A percentile compares a stretch with the other conserved stretches of the same genome.
Evolutionary conservation across 78 protist genomes (phyloP).

Genomic region (Protostelium mycophagum): DNA sequence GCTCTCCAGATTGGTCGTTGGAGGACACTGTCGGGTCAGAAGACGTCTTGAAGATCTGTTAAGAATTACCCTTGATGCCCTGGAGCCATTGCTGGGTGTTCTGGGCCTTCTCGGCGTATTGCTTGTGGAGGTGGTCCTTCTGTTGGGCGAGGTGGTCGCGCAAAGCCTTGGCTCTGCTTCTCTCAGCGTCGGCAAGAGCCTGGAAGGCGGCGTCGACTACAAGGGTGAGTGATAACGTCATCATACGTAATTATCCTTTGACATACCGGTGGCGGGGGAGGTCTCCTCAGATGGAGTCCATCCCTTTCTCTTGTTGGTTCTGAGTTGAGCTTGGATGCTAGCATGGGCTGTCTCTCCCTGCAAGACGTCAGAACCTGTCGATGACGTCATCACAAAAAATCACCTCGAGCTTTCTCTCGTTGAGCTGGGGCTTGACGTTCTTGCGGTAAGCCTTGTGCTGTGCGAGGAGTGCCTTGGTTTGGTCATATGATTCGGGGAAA

Average conservation of each 20-base stretch:
- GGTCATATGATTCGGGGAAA: neutral
- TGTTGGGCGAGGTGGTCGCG: neutral
- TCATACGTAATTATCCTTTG: neutral
- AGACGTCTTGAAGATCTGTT: no score
- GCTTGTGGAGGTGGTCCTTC: neutral
- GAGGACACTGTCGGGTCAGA: neutral
- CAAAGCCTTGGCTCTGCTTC: neutral
- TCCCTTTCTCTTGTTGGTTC: slow-evolving; percentile 44
- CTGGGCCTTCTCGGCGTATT: neutral
- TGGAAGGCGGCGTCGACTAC: neutral
- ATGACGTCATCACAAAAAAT: neutral
- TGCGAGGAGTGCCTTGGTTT: neutral
- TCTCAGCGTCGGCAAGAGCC: neutral
- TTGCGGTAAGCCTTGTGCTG: neutral
- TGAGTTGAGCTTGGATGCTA: slow-evolving; percentile 39
- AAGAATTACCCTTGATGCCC: neutral
- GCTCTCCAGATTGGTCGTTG: slow-evolving; percentile 5
- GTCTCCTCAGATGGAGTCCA: slow-evolving; percentile 53
- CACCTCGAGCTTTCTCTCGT: neutral
- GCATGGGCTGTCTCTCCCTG: neutral
- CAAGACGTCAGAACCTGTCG: neutral
- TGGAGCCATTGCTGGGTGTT: neutral
- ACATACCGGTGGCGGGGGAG: slow-evolving; percentile 1
- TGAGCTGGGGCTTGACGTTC: neutral
- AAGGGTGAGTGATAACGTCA: neutral